These are phyloP conservation scores for Petunia hybrid DNA, from an alignment of 305 asterid species.

Conservation along the genomic window DNA sequence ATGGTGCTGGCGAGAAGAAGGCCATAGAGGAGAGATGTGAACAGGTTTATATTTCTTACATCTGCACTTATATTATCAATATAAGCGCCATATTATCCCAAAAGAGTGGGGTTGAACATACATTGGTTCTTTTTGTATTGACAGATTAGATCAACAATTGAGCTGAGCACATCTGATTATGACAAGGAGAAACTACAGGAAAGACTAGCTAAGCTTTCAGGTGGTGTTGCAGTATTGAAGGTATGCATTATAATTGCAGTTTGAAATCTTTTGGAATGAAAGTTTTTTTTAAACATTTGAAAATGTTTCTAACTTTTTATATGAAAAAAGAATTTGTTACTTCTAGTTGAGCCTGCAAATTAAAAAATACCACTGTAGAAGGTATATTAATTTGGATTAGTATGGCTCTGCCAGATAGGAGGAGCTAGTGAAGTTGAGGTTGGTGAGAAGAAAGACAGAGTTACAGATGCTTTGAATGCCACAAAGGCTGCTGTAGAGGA, in stretches of 20 bases:
- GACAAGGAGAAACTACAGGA: constrained; percentile 67
- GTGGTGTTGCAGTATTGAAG: constrained; percentile 83
- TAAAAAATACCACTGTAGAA: background rate
- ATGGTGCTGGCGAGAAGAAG: constrained; percentile 40
- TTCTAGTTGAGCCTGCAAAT: background rate
- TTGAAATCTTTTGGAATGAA: background rate
- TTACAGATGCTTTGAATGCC: constrained; percentile 73
- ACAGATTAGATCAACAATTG: constrained; percentile 53
- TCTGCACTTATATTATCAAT: background rate
- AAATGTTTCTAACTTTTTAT: background rate
- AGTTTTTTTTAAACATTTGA: background rate
- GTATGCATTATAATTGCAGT: constrained; percentile 40
- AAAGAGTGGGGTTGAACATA: background rate
- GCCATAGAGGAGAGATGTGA: constrained; percentile 60
- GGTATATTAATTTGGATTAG: background rate
- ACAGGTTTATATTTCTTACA: constrained; percentile 40
- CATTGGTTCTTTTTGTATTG: constrained; percentile 10
- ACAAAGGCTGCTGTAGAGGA: constrained; percentile 80
- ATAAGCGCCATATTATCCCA: background rate
- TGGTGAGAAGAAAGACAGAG: constrained; percentile 73
- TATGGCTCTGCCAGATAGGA: constrained; percentile 52
- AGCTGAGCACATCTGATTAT: constrained; percentile 56
- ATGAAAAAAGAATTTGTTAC: background rate
- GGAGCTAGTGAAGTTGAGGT: constrained; percentile 79
- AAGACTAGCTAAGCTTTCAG: constrained; percentile 69